Evolutionary conservation across 768 basidiomycete species (phyloP).

Genomic region (Boletales sp.): DNA sequence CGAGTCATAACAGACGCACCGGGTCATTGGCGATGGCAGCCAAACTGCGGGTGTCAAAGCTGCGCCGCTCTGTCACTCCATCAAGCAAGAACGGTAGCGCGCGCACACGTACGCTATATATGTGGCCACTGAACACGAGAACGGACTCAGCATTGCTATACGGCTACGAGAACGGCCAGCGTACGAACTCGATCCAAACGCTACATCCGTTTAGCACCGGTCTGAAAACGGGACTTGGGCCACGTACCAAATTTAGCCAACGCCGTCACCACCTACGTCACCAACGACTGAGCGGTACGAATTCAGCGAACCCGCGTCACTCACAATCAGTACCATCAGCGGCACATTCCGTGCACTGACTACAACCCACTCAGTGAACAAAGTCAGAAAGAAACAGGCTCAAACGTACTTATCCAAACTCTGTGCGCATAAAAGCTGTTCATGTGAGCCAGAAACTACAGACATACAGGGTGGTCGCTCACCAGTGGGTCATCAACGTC

Average conservation of each 20-base stretch:
- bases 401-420: slow-evolving; percentile 11
- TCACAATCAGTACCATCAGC: slow-evolving; percentile 6
- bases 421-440: slow-evolving; percentile 12
- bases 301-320: not conserved
- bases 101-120: too few relatives aligned
- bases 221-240: not conserved
- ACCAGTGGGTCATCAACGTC: slow-evolving; percentile 10
- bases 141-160: not conserved
- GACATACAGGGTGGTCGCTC: not conserved
- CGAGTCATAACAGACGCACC: not conserved
- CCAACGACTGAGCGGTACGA: too few relatives aligned
- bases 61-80: not conserved
- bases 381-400: not conserved
- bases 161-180: too few relatives aligned
- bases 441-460: not conserved
- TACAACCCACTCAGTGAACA: not conserved
- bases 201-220: not conserved
- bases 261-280: not conserved
- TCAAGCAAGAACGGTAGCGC: too few relatives aligned
- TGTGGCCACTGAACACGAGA: too few relatives aligned
- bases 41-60: not conserved
- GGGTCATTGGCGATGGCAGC: not conserved
- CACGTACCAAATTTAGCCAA: slow-evolving; percentile 4
- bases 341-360: slow-evolving; percentile 5
- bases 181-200: slow-evolving; percentile 7